A percentile compares a stretch with the other conserved stretches of the same genome.
Conservation (phyloP, 2,329 filamentous ascomycete species). For the Aspergillus sp. region DNA sequence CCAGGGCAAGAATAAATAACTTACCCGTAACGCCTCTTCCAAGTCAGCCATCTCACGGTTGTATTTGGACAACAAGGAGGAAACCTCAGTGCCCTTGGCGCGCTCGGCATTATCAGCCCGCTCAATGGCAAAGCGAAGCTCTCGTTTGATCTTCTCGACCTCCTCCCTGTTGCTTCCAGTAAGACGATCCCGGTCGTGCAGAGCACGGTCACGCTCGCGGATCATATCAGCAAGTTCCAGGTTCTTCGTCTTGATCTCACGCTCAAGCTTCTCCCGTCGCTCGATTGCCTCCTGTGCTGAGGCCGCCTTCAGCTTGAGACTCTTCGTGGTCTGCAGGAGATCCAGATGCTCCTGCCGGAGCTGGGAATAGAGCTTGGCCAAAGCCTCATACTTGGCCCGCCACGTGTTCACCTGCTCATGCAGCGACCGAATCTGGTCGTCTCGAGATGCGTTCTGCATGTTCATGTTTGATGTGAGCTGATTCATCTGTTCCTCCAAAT, state of each 20-base stretch:
- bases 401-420: constrained; percentile 98
- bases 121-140: constrained; percentile 85
- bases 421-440: constrained; percentile 84
- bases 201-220: constrained; percentile 81
- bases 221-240: constrained; percentile 99
- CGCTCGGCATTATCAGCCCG: constrained; percentile 86
- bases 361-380: constrained; percentile 96
- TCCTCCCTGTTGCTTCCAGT: constrained; percentile 84
- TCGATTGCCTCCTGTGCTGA: constrained; percentile 97
- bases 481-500: constrained; percentile 74
- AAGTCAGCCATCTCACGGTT: constrained; percentile 96
- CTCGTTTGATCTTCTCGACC: constrained; percentile 85
- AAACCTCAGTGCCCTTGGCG: constrained; percentile 89
- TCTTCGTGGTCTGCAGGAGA: constrained; percentile 90
- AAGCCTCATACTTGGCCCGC: constrained; percentile 91
- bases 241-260: constrained; percentile 98
- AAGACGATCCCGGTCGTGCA: constrained; percentile 87
- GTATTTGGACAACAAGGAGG: constrained; percentile 87
- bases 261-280: constrained; percentile 84
- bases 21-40: constrained; percentile 69
- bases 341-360: constrained; percentile 91
- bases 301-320: constrained; percentile 88
- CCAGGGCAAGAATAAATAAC: constrained; percentile 6
- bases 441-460: constrained; percentile 79
- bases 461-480: constrained; percentile 76